Base-by-base conservation (phyloP, 495 filamentous ascomycete genomes). In the Evansstolkia leycettana region DNA sequence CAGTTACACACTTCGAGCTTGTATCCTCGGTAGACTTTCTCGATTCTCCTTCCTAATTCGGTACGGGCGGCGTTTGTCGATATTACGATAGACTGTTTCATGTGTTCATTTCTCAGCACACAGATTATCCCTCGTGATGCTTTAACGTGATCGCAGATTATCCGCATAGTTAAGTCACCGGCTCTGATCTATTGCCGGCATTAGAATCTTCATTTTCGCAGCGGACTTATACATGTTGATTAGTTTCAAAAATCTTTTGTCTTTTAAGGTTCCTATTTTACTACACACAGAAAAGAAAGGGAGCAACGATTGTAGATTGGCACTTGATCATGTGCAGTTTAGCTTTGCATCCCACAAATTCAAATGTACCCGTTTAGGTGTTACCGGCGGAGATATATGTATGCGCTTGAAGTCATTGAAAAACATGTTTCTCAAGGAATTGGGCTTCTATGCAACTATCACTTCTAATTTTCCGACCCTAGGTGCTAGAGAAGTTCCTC, bases 31-130 rank as follows among this genome's bases (percentile, higher is more conserved):
- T 62, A 62, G 56, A 60, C 50, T 45, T 49, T 33, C 45, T 50
- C 28, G 20, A 11, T 28, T 40, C 28, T 46, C 47, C 33, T 37
- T 37, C 34, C 52, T 44, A 40, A 39, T 23, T 57, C 50, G 48
- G 50, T 54, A 50, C 52, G 55, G 58, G 55, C 52, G 59, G 60
- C 62, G 62, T 62, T 55, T 43, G 43, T 62, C 49, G 54, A 57
- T 53, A 47, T 63, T 54, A 63, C 34, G 40, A 55, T 65, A 65
- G 62, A 65, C 52, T 55, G 40, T 55, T 48, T 45, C 48, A 42
- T 43, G 37, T 33, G 33, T 43, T 42, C n/a, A n/a, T 42, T 34
- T 31, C 36, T 47, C 43, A 31, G 28, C 28, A 6, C 28, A 29
- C 12, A n/a, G 28, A 29, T 5, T 23, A 4, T 23, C 9, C 20